A percentile compares a stretch with the other conserved stretches of the same genome.
Conservation (phyloP, 2,329 filamentous ascomycete species). For the Apiospora malaysiana region DNA sequence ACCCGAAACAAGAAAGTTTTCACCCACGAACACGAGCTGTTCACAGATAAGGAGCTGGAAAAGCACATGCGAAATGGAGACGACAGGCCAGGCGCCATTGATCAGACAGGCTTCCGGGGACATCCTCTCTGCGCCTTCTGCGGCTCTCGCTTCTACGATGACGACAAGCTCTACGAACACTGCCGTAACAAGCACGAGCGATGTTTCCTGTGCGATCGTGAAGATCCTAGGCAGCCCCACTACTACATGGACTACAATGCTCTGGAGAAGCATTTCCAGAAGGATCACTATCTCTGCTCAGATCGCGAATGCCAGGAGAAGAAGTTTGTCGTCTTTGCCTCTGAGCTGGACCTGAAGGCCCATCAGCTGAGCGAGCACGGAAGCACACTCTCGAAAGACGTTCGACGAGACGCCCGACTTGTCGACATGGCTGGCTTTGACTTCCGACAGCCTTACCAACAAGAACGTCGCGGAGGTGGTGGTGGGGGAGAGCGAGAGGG, state of each 20-base stretch:
- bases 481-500: constrained; percentile 43
- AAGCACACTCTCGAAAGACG: constrained; percentile 79
- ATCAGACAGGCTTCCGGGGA: constrained; percentile 95
- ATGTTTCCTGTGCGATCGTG: constrained; percentile 90
- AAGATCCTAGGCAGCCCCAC: constrained; percentile 74
- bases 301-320: constrained; percentile 92
- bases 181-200: constrained; percentile 93
- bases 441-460: constrained; percentile 73
- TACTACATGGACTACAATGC: constrained; percentile 91
- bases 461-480: constrained; percentile 59
- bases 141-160: constrained; percentile 89
- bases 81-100: constrained; percentile 83
- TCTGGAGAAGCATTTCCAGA: constrained; percentile 84
- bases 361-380: constrained; percentile 88
- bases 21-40: constrained; percentile 95
- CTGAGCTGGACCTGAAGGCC: constrained; percentile 92
- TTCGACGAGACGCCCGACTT: constrained; percentile 78
- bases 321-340: constrained; percentile 97
- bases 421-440: constrained; percentile 92
- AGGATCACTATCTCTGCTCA: constrained; percentile 84
- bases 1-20: constrained; percentile 97
- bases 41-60: constrained; percentile 78
- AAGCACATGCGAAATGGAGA: constrained; percentile 92
- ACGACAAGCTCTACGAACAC: constrained; percentile 92
- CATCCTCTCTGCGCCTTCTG: constrained; percentile 96